Evolutionary conservation across 75 land plant species (phyloP).

Genomic region (Larix kaempferi): DNA sequence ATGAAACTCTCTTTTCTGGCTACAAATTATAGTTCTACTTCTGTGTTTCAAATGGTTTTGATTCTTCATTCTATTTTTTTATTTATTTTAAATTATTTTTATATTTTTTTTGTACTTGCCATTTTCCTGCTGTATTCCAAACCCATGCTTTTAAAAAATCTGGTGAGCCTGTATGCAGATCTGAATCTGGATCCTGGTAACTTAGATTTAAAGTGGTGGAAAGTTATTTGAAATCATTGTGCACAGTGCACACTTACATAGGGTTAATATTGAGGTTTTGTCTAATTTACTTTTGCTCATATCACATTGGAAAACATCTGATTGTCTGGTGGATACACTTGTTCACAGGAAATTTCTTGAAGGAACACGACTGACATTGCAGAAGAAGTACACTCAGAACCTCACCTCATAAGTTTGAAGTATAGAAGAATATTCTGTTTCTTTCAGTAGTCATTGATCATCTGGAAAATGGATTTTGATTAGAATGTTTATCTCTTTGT

Average conservation of each 20-base stretch:
- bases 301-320: not conserved
- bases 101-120: too few species aligned
- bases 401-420: not conserved
- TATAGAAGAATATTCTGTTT: not conserved
- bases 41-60: too few species aligned
- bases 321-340: not conserved
- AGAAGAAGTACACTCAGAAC: conserved; percentile 36
- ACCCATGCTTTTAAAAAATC: too few species aligned
- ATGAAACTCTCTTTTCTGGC: too few species aligned
- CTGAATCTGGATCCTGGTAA: too few species aligned
- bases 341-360: conserved; percentile 59
- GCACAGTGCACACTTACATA: not conserved
- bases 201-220: not conserved
- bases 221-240: not conserved
- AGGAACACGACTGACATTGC: conserved; percentile 65
- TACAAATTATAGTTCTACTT: too few species aligned
- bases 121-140: too few species aligned
- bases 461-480: not conserved
- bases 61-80: too few species aligned
- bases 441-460: not conserved
- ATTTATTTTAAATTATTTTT: too few species aligned
- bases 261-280: not conserved
- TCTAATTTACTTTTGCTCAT: not conserved
- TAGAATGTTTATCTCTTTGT: conserved; percentile 8
- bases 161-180: too few species aligned